Evolutionary conservation across 768 basidiomycete genomes (phyloP), one percentile per base, ranked within the genome.

Genomic region (Dendrothele bispora): DNA sequence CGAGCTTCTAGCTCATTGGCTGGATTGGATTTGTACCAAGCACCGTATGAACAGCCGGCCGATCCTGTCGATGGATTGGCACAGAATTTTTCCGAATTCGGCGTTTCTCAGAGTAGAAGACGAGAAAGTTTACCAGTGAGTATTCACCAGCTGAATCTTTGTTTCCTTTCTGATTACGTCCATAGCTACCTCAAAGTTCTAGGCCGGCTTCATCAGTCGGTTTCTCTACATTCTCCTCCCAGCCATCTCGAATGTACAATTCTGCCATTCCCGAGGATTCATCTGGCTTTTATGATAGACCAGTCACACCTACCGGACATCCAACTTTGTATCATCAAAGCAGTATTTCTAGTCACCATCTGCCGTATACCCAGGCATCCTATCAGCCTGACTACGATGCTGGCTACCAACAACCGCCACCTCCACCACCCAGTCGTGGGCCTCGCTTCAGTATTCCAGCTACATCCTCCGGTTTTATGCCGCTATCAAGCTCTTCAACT

Each of bases 381-480:
- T 75, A 77, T 45, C 75, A 79, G 48, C 48, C 58, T 22, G 55
- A 61, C 32, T 67, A 67, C 43, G 72, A 75, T 46, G 59, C 30
- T 58, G 68, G 4, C 55, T 68, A 14, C 56, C 65, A 18, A 39
- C 69, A 22, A 53, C 66, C 18, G 45, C 71, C 68, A 4, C 62
- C 72, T 39, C 59, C 74, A 2, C 57, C 62, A 24, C 55, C 63
- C 20, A 62, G 64, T 32, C 73, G 74, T 54, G 80, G 79, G 27
- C 80, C 86, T 11, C 74, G 88, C 43, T 82, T 85, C 54, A 88
- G 83, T 55, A 68, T 87, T 49, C 85, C 86, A 17, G 58, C 78
- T 1, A 66, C 80, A 6, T 82, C 86, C 0, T 86, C 87, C 10
- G 86, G 88, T 11, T 91, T 88, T 56, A 67, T 79, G 44, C 82